Percentiles rank a stretch among this genome's conserved stretches.
These are phyloP conservation scores for Pseudogymnoascus sp. DNA, from an alignment of 2,329 filamentous ascomycete species.

Conservation along the genomic window DNA sequence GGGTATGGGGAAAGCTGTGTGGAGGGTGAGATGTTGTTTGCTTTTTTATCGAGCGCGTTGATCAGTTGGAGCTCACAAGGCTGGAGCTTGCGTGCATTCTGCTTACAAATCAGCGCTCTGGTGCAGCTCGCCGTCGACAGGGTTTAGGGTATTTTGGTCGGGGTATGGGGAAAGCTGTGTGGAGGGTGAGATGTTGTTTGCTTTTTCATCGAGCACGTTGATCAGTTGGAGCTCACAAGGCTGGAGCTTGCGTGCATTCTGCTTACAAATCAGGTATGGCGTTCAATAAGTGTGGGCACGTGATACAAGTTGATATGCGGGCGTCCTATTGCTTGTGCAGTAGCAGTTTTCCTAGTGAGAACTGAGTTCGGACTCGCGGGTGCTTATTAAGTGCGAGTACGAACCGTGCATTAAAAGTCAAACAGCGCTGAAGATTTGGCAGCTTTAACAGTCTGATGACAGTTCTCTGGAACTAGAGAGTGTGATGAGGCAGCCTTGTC, in stretches of 20 bases:
- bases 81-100: not conserved
- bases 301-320: not conserved
- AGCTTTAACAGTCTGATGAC: not conserved
- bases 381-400: not conserved
- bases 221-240: not conserved
- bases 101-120: conserved; percentile 3
- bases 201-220: not conserved
- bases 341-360: not conserved
- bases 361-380: not conserved
- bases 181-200: not conserved
- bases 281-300: not conserved
- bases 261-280: conserved; percentile 1
- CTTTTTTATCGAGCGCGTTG: not conserved
- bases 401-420: not conserved
- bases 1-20: not conserved
- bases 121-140: not conserved
- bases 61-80: not conserved
- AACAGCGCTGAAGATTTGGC: not conserved
- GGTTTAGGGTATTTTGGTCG: not conserved
- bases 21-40: not conserved
- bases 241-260: not conserved
- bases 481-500: not conserved
- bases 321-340: not conserved
- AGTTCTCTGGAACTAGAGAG: not conserved
- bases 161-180: not conserved